Conservation (phyloP, 164 flowering plant species). For the Piper longum region DNA sequence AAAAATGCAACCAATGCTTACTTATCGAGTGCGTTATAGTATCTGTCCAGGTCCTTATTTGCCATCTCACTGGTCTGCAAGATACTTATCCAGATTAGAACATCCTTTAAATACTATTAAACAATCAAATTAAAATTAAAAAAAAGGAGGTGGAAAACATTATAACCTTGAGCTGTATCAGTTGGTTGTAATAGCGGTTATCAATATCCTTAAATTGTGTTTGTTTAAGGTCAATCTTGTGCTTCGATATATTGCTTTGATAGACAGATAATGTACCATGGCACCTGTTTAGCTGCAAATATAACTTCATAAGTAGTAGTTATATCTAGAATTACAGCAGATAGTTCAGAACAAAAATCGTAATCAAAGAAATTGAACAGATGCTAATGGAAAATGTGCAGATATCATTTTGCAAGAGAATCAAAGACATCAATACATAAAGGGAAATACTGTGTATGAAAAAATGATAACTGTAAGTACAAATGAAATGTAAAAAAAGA, state of each 20-base stretch:
- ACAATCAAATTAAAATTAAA: background rate
- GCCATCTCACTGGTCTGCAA: constrained; percentile 99
- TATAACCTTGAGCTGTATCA: constrained; percentile 85
- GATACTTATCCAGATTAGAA: background rate
- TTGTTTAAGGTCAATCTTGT: constrained; percentile 76
- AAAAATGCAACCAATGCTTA: constrained; percentile 20
- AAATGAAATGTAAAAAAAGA: too few species aligned
- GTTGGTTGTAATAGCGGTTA: constrained; percentile 82
- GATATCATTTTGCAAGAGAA: too few species aligned
- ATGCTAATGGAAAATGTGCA: background rate
- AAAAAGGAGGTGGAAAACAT: background rate
- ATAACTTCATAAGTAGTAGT: background rate
- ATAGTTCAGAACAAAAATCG: too few species aligned
- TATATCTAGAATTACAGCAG: background rate
- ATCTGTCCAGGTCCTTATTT: constrained; percentile 94
- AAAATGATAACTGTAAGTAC: too few species aligned
- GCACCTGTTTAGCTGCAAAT: constrained; percentile 54
- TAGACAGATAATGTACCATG: constrained; percentile 82
- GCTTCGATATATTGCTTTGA: constrained; percentile 60
- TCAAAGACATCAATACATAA: too few species aligned
- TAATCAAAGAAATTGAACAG: background rate
- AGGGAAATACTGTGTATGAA: too few species aligned
- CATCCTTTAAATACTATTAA: background rate
- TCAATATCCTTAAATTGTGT: constrained; percentile 88
- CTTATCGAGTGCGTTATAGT: constrained; percentile 97